Percentiles rank a stretch among this genome's conserved stretches.
These are phyloP conservation scores for Sclerotinia nivalis DNA, from an alignment of 2,329 filamentous ascomycete species.

Conservation along the genomic window DNA sequence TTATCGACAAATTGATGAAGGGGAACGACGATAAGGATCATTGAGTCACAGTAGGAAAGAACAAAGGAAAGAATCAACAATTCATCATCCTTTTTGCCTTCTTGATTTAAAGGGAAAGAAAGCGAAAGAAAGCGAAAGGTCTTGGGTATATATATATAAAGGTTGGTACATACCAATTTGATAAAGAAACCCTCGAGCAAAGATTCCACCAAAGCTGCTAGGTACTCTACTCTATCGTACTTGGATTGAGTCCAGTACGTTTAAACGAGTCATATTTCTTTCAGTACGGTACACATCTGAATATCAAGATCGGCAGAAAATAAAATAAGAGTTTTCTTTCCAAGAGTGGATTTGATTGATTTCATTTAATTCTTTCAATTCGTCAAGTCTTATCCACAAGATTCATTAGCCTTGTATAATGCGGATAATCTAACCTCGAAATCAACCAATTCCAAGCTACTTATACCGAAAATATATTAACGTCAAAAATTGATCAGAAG, in stretches of 20 bases:
- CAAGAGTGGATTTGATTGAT: not conserved
- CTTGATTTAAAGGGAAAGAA: too few relatives aligned
- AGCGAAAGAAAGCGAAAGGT: not conserved
- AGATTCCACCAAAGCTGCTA: not conserved
- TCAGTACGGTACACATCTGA: not conserved
- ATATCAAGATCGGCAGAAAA: not conserved
- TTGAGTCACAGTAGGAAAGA: not conserved
- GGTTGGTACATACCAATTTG: not conserved
- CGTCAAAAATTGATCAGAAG: constrained; percentile 21
- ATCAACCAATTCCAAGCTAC: not conserved
- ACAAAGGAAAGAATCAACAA: not conserved
- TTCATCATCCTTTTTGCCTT: too few relatives aligned
- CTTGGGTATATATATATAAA: not conserved
- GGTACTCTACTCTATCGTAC: not conserved
- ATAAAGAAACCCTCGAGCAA: not conserved
- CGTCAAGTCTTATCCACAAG: not conserved
- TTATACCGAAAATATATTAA: constrained; percentile 16
- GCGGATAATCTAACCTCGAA: constrained; percentile 12
- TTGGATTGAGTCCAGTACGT: not conserved
- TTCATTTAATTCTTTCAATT: not conserved
- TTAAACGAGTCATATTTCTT: not conserved
- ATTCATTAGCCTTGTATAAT: constrained; percentile 37
- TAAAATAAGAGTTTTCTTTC: not conserved
- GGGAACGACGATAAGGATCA: not conserved
- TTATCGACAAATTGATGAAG: constrained; percentile 2